These are phyloP conservation scores for Penicillium olsonii DNA, from an alignment of 2,329 filamentous ascomycete genomes.

Conservation along the genomic window DNA sequence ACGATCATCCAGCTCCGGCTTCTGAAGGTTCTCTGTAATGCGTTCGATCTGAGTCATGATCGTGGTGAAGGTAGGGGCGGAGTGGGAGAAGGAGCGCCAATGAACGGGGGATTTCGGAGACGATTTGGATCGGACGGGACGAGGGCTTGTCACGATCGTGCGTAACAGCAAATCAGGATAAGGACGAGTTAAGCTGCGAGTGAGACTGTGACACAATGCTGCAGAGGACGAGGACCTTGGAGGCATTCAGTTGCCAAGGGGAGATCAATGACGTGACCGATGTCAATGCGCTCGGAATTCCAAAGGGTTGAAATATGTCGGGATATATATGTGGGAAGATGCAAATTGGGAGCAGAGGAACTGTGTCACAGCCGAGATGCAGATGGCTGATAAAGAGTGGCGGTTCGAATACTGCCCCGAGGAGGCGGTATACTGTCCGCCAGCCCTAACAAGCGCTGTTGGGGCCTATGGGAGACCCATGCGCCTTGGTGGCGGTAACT, in stretches of 20 bases:
- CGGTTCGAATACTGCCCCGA: constrained; percentile 9
- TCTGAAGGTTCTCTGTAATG: constrained; percentile 74
- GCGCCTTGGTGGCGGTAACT: not conserved
- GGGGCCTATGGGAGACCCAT: not conserved
- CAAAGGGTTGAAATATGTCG: constrained; percentile 11
- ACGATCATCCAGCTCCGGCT: constrained; percentile 80
- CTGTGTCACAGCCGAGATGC: constrained; percentile 16
- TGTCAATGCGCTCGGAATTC: constrained; percentile 11
- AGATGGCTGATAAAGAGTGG: constrained; percentile 8
- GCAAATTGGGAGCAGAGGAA: constrained; percentile 1
- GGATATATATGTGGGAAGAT: not conserved
- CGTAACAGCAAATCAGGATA: constrained; percentile 15
- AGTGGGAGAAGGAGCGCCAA: constrained; percentile 23
- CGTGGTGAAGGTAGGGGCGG: constrained; percentile 20
- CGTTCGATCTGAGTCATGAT: constrained; percentile 41
- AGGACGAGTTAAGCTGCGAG: constrained; percentile 19
- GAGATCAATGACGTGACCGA: constrained; percentile 17
- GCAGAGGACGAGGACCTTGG: constrained; percentile 42
- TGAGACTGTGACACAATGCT: constrained; percentile 25
- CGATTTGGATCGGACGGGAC: constrained; percentile 3
- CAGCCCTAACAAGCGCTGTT: constrained; percentile 8
- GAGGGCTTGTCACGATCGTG: constrained; percentile 5
- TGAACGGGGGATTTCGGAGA: constrained; percentile 11
- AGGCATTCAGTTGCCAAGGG: constrained; percentile 30
- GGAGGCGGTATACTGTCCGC: constrained; percentile 4